These are phyloP conservation scores for Trypanosoma mega DNA, from an alignment of 208 protist species.

Conservation along the genomic window DNA sequence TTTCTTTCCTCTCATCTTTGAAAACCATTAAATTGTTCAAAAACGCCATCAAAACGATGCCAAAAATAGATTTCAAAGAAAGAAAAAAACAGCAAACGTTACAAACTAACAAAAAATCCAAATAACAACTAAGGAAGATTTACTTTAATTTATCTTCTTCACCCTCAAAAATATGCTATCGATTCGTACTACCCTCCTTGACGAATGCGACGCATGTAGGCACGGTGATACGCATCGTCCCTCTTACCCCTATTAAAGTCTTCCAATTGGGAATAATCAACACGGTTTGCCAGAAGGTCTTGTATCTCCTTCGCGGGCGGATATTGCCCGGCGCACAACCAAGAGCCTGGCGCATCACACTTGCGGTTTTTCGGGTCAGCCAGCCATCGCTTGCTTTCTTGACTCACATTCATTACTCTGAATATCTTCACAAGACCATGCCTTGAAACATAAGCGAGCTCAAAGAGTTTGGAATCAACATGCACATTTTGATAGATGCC, in stretches of 20 bases:
- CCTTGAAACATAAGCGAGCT: conserved; percentile 92
- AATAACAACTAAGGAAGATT: conserved; percentile 15
- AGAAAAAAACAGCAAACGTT: conserved; percentile 3
- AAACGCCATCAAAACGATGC: too few relatives aligned
- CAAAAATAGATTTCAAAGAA: too few relatives aligned
- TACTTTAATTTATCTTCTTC: conserved; percentile 11
- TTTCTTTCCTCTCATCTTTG: too few relatives aligned
- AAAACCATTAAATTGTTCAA: too few relatives aligned
- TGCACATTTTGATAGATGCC: background rate
- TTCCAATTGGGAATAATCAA: conserved; percentile 48
- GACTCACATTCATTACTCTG: conserved; percentile 91
- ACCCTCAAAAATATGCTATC: background rate
- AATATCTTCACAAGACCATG: conserved; percentile 98
- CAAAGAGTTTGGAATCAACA: conserved; percentile 33
- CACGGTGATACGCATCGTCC: conserved; percentile 41
- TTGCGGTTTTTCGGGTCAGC: conserved; percentile 51
- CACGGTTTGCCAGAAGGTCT: conserved; percentile 55
- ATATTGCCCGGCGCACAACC: conserved; percentile 74
- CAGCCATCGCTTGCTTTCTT: conserved; percentile 58
- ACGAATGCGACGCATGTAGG: conserved; percentile 36
- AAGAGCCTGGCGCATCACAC: conserved; percentile 55
- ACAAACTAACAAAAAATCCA: background rate
- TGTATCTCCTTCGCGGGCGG: conserved; percentile 69
- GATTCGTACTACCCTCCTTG: background rate
- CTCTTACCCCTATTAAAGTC: conserved; percentile 46